These are phyloP conservation scores for Rhododendron ferrugineum DNA, from an alignment of 148 eudicot species.

Conservation along the genomic window DNA sequence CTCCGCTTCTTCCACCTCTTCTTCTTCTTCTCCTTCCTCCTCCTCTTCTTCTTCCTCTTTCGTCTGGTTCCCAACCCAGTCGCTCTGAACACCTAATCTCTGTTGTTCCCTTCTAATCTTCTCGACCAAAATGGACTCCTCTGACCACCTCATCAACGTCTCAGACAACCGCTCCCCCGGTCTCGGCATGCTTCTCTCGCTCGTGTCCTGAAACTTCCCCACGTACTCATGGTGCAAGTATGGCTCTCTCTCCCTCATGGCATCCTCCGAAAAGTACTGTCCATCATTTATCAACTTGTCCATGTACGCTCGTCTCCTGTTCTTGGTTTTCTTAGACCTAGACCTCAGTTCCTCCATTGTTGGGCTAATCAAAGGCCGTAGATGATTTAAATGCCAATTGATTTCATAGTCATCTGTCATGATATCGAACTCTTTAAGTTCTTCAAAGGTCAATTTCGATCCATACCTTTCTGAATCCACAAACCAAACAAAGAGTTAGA, in stretches of 20 bases:
- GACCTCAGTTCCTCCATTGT: slow-evolving; percentile 58
- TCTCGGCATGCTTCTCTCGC: slow-evolving; percentile 82
- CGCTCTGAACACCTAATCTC: slow-evolving; percentile 82
- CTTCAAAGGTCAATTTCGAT: slow-evolving; percentile 52
- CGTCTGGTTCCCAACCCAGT: slow-evolving; percentile 81
- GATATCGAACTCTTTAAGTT: slow-evolving; percentile 65
- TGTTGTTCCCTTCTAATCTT: slow-evolving; percentile 92
- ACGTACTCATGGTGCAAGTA: slow-evolving; percentile 88
- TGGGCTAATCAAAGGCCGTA: slow-evolving; percentile 57
- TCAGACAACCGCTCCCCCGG: slow-evolving; percentile 98
- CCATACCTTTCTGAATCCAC: slow-evolving; percentile 77
- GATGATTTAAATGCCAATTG: slow-evolving; percentile 80
- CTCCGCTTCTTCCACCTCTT: slow-evolving; percentile 23
- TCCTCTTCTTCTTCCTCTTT: slow-evolving; percentile 39
- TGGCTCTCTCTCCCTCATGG: slow-evolving; percentile 98
- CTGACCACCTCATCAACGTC: slow-evolving; percentile 79
- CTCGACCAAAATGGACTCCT: slow-evolving; percentile 74
- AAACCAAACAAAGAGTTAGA: background rate
- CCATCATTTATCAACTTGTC: slow-evolving; percentile 68
- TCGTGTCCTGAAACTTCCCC: slow-evolving; percentile 82
- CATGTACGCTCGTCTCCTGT: slow-evolving; percentile 86
- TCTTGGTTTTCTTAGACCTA: slow-evolving; percentile 62
- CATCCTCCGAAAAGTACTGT: slow-evolving; percentile 85
- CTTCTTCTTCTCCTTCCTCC: slow-evolving; percentile 48
- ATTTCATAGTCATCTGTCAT: slow-evolving; percentile 78